Evolutionary conservation across 192 early-diverging fungal genomes (phyloP), one percentile per base, ranked within the genome.

Genomic region (Jimgerdemannia flammicorona): DNA sequence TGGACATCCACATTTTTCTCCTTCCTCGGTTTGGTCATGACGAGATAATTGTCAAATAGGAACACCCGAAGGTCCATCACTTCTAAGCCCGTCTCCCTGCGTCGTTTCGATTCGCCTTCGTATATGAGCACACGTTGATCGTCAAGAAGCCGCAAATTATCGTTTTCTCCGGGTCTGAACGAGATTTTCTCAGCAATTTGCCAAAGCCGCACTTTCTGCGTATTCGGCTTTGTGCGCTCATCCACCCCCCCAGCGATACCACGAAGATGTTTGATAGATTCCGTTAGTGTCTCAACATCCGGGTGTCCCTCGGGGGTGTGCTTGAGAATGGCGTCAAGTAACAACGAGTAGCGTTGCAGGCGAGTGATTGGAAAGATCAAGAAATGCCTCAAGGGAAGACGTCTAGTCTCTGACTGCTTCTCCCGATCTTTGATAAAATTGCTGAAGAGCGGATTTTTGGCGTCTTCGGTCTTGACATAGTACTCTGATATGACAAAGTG

Each of bases 31-130:
- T 91, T 93, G 72, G 92, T 89, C 86, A 95, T 88, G 8, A 95
- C 75, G 17, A 95, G 74, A 74, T 91, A 79, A 83, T 98, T 94
- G 79, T 99, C 98, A 66, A 98, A 93, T 64, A 98, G 80, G 77
- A 95, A 94, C 20, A 98, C 87, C 43, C 87, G 83, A 10, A 97
- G 71, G 29, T 93, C 92, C 0, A 88, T 79, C 18, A 87, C 87
- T 64, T 91, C 91, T 19, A 83, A 79, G 40, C 89, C 83, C 75
- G 92, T 88, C 70, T 65, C 77, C 18, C 44, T 77, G 10, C 75
- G 74, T 3, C 81, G 81, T n/a, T 93, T 93, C 75, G 98, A 83
- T 40, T 86, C 84, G 66, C 96, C 95, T 66, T 95, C 91, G 75
- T 91, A 88, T 59, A 96, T 87, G 40, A 96, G 72, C 71, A 89